Evolutionary conservation across 2,329 filamentous ascomycete species (phyloP), one percentile per base, ranked within the genome.

Genomic region (Alternaria sp.): DNA sequence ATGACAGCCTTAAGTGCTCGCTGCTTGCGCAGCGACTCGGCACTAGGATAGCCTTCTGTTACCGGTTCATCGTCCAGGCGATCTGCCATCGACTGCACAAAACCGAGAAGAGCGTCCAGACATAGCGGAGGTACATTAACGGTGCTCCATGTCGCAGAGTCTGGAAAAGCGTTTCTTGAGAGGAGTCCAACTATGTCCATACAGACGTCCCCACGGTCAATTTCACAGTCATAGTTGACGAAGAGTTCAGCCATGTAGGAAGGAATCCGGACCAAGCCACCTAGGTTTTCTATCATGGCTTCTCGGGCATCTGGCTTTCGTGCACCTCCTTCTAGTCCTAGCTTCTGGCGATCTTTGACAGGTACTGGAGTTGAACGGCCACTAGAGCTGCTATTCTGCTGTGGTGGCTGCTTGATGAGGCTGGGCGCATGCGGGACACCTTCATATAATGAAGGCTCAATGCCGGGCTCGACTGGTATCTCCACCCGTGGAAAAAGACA

Each of bases 111-210:
- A 9, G 95, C 93, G 80, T 99, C 95, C 22, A 99, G 84, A 72
- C 95, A 99, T 3, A 99, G 82, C 0, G 95, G 95, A 16, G 95
- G 95, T 1, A 99, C 96, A 75, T 96, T 99, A 5, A 94, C 97
- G 11, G 95, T 99, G 77, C 96, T 99, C 95, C 95, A 99, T 6
- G 94, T 97, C 6, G 94, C 95, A 8, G 95, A 97, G 77, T 99
- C 95, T 0, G 95, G 96, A 66, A 99, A 91, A 2, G 95, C 95
- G 76, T 97, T 99, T 59, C 95, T 88, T 20, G 95, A 94, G 16
- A 99, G 83, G 34, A 99, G 85, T 0, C 95, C 94, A 61, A 99
- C 88, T 86, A 98, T 91, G 74, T 99, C 96, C 81, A 97, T 92
- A 73, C 95, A 99, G 5, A 99, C 82, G 80, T 99, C 95, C 52